Evolutionary conservation across 805 yeast species (phyloP).

Genomic region (Lipomyces spencermartinsiae): DNA sequence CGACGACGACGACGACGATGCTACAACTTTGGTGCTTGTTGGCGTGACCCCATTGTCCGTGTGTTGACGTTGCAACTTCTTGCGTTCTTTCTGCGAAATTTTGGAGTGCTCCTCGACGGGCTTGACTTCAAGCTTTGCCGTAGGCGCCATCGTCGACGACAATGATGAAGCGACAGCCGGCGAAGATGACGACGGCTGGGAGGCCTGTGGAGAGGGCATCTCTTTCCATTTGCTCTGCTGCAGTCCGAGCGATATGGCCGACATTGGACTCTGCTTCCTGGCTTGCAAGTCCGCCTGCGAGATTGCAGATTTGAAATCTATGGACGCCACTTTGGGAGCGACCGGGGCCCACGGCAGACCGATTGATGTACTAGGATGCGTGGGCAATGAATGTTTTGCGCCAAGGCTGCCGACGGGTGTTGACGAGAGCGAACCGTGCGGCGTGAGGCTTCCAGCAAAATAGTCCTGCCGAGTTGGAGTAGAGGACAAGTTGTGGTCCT

Average conservation of each 20-base stretch:
- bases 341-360: conserved; percentile 25
- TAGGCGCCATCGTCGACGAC: not conserved
- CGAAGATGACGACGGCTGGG: not conserved
- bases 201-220: not conserved
- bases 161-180: not conserved
- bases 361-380: not conserved
- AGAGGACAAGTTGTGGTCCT: conserved; percentile 1
- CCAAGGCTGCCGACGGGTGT: conserved; percentile 7
- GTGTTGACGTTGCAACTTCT: conserved; percentile 49
- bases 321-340: conserved; percentile 10
- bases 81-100: conserved; percentile 67
- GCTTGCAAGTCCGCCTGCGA: not conserved
- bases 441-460: conserved; percentile 13
- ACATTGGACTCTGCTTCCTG: conserved; percentile 4
- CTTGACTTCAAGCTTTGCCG: not conserved
- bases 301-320: conserved; percentile 19
- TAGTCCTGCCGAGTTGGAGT: conserved; percentile 6
- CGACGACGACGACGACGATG: conserved; percentile 18
- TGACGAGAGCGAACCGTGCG: conserved; percentile 12
- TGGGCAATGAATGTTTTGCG: not conserved
- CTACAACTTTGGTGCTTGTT: not conserved
- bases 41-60: conserved; percentile 19
- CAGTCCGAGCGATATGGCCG: conserved; percentile 31
- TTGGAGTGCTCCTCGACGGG: conserved; percentile 48
- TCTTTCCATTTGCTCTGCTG: conserved; percentile 12